Evolutionary conservation across 2,329 filamentous ascomycete genomes (phyloP), one percentile per base, ranked within the genome.

Genomic region (Pseudogymnoascus sp.): DNA sequence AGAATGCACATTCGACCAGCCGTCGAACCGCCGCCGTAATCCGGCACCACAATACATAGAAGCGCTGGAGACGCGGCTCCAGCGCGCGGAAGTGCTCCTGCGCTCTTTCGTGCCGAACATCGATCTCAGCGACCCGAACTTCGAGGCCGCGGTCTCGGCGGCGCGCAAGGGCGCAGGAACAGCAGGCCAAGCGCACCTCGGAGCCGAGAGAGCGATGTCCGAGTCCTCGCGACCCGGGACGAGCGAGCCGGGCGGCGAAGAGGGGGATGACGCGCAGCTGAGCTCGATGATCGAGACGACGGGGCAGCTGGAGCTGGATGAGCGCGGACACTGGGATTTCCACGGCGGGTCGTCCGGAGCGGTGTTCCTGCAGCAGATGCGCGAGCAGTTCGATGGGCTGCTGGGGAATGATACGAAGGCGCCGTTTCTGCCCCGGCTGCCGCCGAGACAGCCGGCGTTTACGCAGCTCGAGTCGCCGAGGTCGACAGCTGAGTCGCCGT

Each of bases 241-340:
- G 18, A 50, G 44, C 44, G 44, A 59, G 16, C 33, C 62, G 0
- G 16, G 25, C 6, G 66, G 65, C 31, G 62, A 61, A 5, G 63
- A 65, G 53, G 81, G 82, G 31, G 82, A 87, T 50, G 91, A 93
- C 68, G 85, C 84, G 10, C 84, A 93, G 67, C 79, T 99, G 25
- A 87, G 93, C 72, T 96, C 92, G 28, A 97, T 99, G 93, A 92
- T 97, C 64, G 90, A 93, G 72, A 90, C 90, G 44, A 91, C 93
- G 2, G 94, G 93, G 37, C 90, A 92, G 72, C 81, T 99, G 16
- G 93, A 97, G 70, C 81, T 97, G 35, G 92, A 96, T 70, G 93
- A 97, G 69, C 86, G 87, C 69, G 93, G 93, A 44, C 86, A 94
- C 69, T 96, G 92, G 86, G 92, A 97, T 75, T 99, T 96, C 70